Evolutionary conservation across 1,284 basidiomycete species (phyloP).

Genomic region (Cyathus pygmaeus): DNA sequence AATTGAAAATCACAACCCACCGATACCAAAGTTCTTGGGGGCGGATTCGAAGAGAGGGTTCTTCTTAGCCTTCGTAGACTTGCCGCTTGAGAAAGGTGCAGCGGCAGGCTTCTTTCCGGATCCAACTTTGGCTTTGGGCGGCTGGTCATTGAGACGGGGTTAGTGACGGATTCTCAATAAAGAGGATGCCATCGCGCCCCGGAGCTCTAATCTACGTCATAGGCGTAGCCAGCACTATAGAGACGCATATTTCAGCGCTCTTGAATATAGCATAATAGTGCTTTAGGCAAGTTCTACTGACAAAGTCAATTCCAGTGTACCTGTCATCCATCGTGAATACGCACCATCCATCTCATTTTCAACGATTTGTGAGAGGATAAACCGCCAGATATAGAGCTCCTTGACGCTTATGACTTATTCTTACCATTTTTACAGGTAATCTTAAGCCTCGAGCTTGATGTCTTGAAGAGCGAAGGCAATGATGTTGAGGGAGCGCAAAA

Average conservation of each 20-base stretch:
- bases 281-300: conserved; percentile 21
- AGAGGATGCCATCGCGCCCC: conserved; percentile 59
- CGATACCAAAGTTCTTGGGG: conserved; percentile 95
- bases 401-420: conserved; percentile 33
- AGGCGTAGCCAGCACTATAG: too few species aligned
- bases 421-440: conserved; percentile 55
- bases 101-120: conserved; percentile 83
- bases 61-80: conserved; percentile 82
- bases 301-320: conserved; percentile 1
- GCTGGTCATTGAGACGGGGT: conserved; percentile 92
- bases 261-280: conserved; percentile 8
- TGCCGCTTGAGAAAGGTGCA: conserved; percentile 79
- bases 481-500: neutral
- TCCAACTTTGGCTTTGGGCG: conserved; percentile 70
- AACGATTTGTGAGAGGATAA: conserved; percentile 31
- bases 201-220: too few species aligned
- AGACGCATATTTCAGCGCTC: conserved; percentile 44
- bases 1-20: conserved; percentile 56
- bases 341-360: conserved; percentile 65
- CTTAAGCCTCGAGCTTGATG: conserved; percentile 49
- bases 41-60: conserved; percentile 96
- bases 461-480: conserved; percentile 13
- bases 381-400: conserved; percentile 51
- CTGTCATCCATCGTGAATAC: conserved; percentile 54
- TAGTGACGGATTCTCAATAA: conserved; percentile 56